Base-by-base conservation (phyloP, 257 asterid genomes). In the Solanum chiquidenum region DNA sequence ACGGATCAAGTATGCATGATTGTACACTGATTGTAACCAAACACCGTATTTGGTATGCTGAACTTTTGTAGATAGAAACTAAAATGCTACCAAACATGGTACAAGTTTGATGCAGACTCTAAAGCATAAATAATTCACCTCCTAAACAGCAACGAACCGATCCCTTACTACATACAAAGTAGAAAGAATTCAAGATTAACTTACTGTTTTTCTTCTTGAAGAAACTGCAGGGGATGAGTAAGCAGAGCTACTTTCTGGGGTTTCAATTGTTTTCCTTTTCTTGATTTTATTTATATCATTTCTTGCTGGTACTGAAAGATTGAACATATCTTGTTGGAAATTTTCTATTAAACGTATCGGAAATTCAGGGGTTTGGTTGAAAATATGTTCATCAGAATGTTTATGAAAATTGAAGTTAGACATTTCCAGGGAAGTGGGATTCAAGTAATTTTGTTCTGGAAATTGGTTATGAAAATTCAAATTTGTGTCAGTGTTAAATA, bases 201-300 rank as follows among this genome's bases (percentile, higher is more conserved):
- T 89, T 87, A 94, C 98, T 25, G 74, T 89, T 88, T 89, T 88
- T 90, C 89, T 91, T 46, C 55, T 73, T 20, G 64, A 55, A 55
- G 64, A 55, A 55, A 55, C 25, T 18, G 64, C 64, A 55, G 20
- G 92, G 83, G 97, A 94, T 8, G 97, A 93, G 83, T 94, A 82
- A 1, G 90, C 91, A 29, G 91, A 92, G 83, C 91, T 94, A 87
- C 91, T 90, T 87, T 93, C 93, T 5, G 92, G 92, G 25, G 91
- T 88, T 29, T 55, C 94, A 52, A 38, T 37, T 29, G 88, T 87
- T 90, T 91, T 94, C 87, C 97, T 91, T 85, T 95, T 93, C 93
- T 83, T 92, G 5, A 83, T 90, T 12, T 77, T 82, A 42, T 83
- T 76, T 42, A 77, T 64, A 60, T 90, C 90, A 64, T 55, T 74